Evolutionary conservation across 2,329 filamentous ascomycete species (phyloP), one percentile per base, ranked within the genome.

Genomic region (Cadophora malorum): DNA sequence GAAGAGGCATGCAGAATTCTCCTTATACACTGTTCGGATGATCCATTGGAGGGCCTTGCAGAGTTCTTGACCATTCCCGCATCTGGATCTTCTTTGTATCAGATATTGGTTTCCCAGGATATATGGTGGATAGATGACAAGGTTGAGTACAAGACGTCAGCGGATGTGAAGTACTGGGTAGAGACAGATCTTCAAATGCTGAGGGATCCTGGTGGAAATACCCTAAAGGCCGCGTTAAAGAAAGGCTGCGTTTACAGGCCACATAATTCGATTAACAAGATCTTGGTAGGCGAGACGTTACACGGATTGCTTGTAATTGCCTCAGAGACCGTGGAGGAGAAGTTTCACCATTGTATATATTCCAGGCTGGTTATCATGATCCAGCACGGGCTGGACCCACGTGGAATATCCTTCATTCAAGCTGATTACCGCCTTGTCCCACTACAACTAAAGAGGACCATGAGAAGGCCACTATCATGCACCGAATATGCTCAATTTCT

Each of bases 121-220:
- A 28, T 16, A 16, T 41, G 56, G 33, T 59, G 14, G 9, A 3
- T 59, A 14, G 35, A 45, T 41, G 33, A 38, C n/a, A 12, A 1
- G 1, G 6, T 16, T 25, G n/a, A 28, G 12, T 28, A 3, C 56
- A 10, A 4, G 1, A 12, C 9, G 3, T 1, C 33, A 14, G 21
- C 3, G 2, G 12, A 6, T 25, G 19, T 1, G 21, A 16, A 16
- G 3, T 19, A 8, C 21, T 59, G 56, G 33, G 14, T 5, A 5
- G 55, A 59, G 14, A 59, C 33, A 9, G 21, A 59, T 19, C 10
- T 59, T 4, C 56, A 41, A 2, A 59, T 59, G 33, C 33, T 59
- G 1, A 41, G 7, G 0, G 56, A 59, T 28, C 21, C 14, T 8
- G n/a, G 9, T 12, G 33, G 33, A 59, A n/a, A 19, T 3, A 0